Conservation (phyloP, 1,139 yeast species). For the Debaryomycetaceae sp. region DNA sequence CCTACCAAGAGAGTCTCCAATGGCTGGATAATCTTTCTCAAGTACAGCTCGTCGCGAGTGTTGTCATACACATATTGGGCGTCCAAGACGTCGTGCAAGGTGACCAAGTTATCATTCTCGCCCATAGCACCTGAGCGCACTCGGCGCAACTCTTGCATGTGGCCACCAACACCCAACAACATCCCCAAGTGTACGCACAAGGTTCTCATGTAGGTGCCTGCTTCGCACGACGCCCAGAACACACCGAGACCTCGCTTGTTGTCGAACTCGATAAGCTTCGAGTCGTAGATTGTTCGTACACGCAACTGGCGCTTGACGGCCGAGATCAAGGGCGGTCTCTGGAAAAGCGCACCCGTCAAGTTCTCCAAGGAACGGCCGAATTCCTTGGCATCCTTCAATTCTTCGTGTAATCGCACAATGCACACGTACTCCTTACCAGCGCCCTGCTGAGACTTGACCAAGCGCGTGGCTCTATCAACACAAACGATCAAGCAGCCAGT, state of each 20-base stretch:
- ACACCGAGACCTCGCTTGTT: conserved; percentile 95
- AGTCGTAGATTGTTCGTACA: conserved; percentile 95
- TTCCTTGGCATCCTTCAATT: conserved; percentile 82
- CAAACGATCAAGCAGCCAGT: conserved; percentile 97
- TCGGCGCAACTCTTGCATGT: conserved; percentile 99
- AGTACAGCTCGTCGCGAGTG: conserved; percentile 91
- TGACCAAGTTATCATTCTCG: conserved; percentile 86
- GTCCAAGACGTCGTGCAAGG: conserved; percentile 93
- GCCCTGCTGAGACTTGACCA: conserved; percentile 98
- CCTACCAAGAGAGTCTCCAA: conserved; percentile 88
- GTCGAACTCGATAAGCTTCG: conserved; percentile 90
- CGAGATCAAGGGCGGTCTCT: conserved; percentile 97
- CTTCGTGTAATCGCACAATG: conserved; percentile 91
- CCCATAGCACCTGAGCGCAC: conserved; percentile 95
- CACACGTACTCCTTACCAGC: conserved; percentile 99
- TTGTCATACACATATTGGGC: conserved; percentile 98
- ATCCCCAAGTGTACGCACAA: conserved; percentile 97
- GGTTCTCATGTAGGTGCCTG: conserved; percentile 99
- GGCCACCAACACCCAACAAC: conserved; percentile 98
- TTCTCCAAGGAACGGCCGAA: conserved; percentile 83
- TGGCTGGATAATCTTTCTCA: conserved; percentile 91
- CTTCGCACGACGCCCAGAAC: conserved; percentile 99
- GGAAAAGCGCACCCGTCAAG: conserved; percentile 96
- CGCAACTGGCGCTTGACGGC: conserved; percentile 98
- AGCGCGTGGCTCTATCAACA: conserved; percentile 94